Conservation (phyloP, 345 rosid genomes). For the Citrus medica region DNA sequence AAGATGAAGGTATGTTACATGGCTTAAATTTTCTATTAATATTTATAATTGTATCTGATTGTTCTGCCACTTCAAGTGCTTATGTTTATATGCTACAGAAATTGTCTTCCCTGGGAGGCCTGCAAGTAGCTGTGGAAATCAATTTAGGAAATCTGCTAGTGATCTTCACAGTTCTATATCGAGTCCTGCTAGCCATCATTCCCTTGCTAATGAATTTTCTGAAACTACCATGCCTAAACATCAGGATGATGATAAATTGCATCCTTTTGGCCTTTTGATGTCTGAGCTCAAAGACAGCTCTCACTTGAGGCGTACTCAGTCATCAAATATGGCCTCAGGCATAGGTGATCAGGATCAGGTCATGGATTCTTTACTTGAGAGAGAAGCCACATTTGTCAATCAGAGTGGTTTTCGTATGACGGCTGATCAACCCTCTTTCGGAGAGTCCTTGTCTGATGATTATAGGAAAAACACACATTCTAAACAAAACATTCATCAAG, state of each 20-base stretch:
- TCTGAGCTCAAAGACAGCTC: conserved; percentile 51
- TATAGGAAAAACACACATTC: conserved; percentile 27
- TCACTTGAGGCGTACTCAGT: conserved; percentile 26
- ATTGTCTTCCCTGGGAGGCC: conserved; percentile 49
- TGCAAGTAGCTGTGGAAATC: conserved; percentile 25
- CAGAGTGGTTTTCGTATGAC: conserved; percentile 18
- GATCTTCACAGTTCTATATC: conserved; percentile 25
- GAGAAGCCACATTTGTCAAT: conserved; percentile 11
- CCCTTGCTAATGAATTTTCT: conserved; percentile 30
- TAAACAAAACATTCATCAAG: conserved; percentile 25
- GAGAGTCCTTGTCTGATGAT: conserved; percentile 34
- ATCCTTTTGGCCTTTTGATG: conserved; percentile 63
- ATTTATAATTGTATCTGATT: conserved; percentile 3
- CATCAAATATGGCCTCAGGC: conserved; percentile 30
- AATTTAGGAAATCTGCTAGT: conserved; percentile 17
- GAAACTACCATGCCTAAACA: conserved; percentile 27
- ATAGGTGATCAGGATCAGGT: conserved; percentile 27
- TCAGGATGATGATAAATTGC: conserved; percentile 46
- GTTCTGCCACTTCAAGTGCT: conserved; percentile 4
- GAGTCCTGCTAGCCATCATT: conserved; percentile 26
- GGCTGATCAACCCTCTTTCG: conserved; percentile 28
- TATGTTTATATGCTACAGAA: conserved; percentile 30
- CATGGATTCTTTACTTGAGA: conserved; percentile 24
- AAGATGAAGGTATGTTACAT: conserved; percentile 43
- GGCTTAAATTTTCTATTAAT: conserved; percentile 14